phyloP scores from a whole-genome alignment of 2,329 filamentous ascomycete genomes.

The Talaromyces sp. region DNA sequence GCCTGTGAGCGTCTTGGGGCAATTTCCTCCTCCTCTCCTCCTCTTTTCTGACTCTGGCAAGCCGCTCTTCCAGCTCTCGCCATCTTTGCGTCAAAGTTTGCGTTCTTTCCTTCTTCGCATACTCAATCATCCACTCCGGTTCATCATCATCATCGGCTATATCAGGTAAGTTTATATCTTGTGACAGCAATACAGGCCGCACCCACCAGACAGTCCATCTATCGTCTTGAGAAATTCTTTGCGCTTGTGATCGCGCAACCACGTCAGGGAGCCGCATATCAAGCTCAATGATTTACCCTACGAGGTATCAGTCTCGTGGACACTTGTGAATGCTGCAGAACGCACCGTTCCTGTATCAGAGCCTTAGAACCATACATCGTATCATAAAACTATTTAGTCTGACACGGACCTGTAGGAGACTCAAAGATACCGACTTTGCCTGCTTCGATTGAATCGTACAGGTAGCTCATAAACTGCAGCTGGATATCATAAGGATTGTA shows the following conservation, averaged over 20 bases:
- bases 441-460: conserved; percentile 74
- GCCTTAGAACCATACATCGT: conserved; percentile 1
- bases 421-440: conserved; percentile 85
- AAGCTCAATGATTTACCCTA: conserved; percentile 87
- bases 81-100: conserved; percentile 63
- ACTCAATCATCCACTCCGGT: conserved; percentile 79
- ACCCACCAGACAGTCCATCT: conserved; percentile 44
- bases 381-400: neutral
- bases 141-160: conserved; percentile 62
- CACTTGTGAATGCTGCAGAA: neutral
- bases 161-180: neutral
- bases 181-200: neutral
- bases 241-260: conserved; percentile 80
- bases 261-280: conserved; percentile 83
- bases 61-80: conserved; percentile 69
- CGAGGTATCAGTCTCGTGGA: conserved; percentile 10
- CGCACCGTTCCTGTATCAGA: conserved; percentile 16
- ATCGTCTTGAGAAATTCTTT: conserved; percentile 53
- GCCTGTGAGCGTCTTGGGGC: conserved; percentile 46
- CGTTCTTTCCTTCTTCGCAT: conserved; percentile 65
- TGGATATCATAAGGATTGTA: conserved; percentile 86
- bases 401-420: conserved; percentile 74
- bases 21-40: conserved; percentile 59
- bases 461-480: conserved; percentile 76
- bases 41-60: conserved; percentile 60